These are phyloP conservation scores for Pinus albicaulis DNA, from an alignment of 75 land plant species.

Conservation along the genomic window DNA sequence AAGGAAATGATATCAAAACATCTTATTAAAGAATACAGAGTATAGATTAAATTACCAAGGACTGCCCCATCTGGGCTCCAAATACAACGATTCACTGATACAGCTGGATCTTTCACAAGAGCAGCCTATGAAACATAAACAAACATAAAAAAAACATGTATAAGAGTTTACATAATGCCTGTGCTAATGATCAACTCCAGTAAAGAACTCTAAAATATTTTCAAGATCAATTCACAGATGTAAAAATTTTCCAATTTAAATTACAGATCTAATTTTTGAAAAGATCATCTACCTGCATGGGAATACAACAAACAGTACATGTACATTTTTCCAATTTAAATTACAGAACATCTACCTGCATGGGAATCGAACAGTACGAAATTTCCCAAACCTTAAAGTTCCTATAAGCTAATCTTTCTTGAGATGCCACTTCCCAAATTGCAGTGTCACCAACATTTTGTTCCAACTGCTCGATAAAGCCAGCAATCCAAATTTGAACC, in stretches of 20 bases:
- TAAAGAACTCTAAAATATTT: too few relatives aligned
- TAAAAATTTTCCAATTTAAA: too few relatives aligned
- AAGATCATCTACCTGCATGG: slow-evolving; percentile 20
- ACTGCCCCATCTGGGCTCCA: slow-evolving; percentile 36
- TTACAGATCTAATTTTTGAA: too few relatives aligned
- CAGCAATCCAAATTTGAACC: slow-evolving; percentile 1
- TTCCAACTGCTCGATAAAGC: slow-evolving; percentile 60
- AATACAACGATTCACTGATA: slow-evolving; percentile 22
- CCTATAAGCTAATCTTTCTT: slow-evolving; percentile 67
- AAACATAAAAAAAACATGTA: too few relatives aligned
- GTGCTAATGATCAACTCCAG: too few relatives aligned
- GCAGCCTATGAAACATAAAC: neutral
- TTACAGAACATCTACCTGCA: too few relatives aligned
- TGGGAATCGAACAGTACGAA: slow-evolving; percentile 36
- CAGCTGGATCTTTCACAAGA: slow-evolving; percentile 18
- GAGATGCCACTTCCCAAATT: slow-evolving; percentile 73
- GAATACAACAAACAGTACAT: too few relatives aligned
- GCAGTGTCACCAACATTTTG: slow-evolving; percentile 74
- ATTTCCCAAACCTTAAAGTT: slow-evolving; percentile 88
- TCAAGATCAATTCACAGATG: too few relatives aligned
- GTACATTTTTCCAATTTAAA: too few relatives aligned
- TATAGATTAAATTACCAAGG: slow-evolving; percentile 13
- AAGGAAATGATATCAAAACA: too few relatives aligned
- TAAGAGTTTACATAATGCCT: too few relatives aligned
- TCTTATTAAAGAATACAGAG: neutral